phyloP scores from a whole-genome alignment of 768 basidiomycete species.

The Leccinum obscurum region DNA sequence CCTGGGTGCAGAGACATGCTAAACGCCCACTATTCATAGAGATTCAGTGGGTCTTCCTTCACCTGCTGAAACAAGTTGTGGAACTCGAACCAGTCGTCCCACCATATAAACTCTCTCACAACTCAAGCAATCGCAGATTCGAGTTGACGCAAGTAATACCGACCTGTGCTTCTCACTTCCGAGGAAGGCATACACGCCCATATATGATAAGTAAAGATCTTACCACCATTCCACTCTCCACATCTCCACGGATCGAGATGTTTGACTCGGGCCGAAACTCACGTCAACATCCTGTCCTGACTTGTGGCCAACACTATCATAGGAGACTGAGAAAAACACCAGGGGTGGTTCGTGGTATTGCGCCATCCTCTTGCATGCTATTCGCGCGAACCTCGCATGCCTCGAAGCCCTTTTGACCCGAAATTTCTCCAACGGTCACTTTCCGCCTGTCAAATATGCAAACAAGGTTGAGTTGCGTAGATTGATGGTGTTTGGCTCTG shows the following conservation, averaged over 20 bases:
- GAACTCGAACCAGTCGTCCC: not conserved
- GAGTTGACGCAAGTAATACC: not conserved
- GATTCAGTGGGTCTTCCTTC: not conserved
- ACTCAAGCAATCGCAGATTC: constrained; percentile 1
- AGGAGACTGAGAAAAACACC: constrained; percentile 3
- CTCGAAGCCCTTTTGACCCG: not conserved
- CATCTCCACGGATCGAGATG: not conserved
- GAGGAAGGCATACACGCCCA: not conserved
- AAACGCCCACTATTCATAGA: not conserved
- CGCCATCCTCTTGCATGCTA: not conserved
- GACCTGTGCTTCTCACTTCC: not conserved
- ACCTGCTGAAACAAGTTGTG: not conserved
- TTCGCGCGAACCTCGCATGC: constrained; percentile 6
- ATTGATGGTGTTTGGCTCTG: constrained; percentile 3
- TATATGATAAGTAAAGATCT: not conserved
- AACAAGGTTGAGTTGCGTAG: constrained; percentile 19
- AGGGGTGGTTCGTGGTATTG: not conserved
- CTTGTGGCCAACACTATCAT: not conserved
- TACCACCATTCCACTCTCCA: not conserved
- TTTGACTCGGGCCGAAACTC: not conserved
- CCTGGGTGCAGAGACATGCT: not conserved
- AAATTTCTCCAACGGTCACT: not conserved
- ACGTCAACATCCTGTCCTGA: not conserved
- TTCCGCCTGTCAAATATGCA: not conserved
- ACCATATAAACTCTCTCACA: not conserved